These are phyloP conservation scores for Phytophthora citrophthora DNA, from an alignment of 352 stramenopile species.

Conservation along the genomic window DNA sequence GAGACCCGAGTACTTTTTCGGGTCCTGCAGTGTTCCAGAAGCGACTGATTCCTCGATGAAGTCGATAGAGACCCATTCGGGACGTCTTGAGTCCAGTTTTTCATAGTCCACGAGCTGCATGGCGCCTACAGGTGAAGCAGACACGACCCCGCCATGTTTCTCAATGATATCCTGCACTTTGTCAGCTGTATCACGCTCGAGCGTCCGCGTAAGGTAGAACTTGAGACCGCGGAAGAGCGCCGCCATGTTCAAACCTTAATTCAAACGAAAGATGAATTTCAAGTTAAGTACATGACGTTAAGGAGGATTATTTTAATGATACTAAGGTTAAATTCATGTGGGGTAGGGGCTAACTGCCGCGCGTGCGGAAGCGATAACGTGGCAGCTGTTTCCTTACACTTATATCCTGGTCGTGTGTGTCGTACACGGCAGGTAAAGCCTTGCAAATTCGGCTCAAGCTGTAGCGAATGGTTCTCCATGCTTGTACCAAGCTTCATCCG, in stretches of 20 bases:
- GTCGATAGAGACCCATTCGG: constrained; percentile 49
- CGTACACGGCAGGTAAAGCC: too few relatives aligned
- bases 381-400: too few relatives aligned
- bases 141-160: constrained; percentile 43
- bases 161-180: constrained; percentile 36
- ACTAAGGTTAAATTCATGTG: too few relatives aligned
- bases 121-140: constrained; percentile 2
- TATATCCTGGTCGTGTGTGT: too few relatives aligned
- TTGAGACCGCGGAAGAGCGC: constrained; percentile 37
- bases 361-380: too few relatives aligned
- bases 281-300: too few relatives aligned
- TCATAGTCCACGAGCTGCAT: constrained; percentile 54
- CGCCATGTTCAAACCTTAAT: neutral
- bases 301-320: too few relatives aligned
- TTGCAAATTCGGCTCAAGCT: too few relatives aligned
- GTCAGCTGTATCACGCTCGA: constrained; percentile 23
- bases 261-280: too few relatives aligned
- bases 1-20: constrained; percentile 43
- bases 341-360: too few relatives aligned
- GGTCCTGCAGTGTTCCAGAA: constrained; percentile 33
- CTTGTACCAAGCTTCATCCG: too few relatives aligned
- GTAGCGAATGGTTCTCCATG: too few relatives aligned
- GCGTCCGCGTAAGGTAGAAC: constrained; percentile 46
- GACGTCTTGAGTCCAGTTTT: constrained; percentile 27
- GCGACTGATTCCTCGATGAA: constrained; percentile 57